Conservation (phyloP, 176 grass and related monocot genomes). For the Oryza brachyantha region DNA sequence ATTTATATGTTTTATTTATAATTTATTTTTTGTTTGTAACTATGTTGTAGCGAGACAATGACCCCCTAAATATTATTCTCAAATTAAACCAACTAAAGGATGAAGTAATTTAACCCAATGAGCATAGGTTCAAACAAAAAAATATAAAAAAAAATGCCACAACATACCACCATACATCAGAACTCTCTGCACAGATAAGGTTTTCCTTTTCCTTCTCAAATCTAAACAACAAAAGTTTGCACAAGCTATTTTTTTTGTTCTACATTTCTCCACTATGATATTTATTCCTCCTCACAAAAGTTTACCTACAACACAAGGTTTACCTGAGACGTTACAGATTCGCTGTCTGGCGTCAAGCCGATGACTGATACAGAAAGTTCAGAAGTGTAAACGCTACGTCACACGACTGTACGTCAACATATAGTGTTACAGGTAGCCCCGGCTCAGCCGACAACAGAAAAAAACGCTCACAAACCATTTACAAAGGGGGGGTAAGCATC, state of each 20-base stretch:
- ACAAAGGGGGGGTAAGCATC: slow-evolving; percentile 27
- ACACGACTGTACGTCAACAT: slow-evolving; percentile 17
- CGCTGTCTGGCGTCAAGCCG: slow-evolving; percentile 8
- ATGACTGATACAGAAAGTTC: slow-evolving; percentile 20
- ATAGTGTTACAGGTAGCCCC: slow-evolving; percentile 22
- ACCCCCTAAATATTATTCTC: background rate
- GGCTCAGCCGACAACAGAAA: slow-evolving; percentile 25
- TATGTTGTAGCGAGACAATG: background rate
- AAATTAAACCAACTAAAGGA: background rate
- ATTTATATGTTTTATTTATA: too few relatives aligned
- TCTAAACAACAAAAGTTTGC: background rate
- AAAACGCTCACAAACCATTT: slow-evolving; percentile 34
- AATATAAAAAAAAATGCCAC: background rate
- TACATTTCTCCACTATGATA: slow-evolving; percentile 17
- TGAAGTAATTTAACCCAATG: background rate
- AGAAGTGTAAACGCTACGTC: background rate
- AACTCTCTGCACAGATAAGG: background rate
- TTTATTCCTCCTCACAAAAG: slow-evolving; percentile 21
- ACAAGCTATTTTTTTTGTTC: slow-evolving; percentile 2
- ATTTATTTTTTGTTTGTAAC: too few relatives aligned
- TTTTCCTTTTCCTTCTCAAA: background rate
- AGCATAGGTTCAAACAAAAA: background rate
- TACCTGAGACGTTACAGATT: slow-evolving; percentile 30
- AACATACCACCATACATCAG: background rate
- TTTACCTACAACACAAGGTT: slow-evolving; percentile 32